Conservation (phyloP, 345 rosid genomes). For the Passiflora organensis region DNA sequence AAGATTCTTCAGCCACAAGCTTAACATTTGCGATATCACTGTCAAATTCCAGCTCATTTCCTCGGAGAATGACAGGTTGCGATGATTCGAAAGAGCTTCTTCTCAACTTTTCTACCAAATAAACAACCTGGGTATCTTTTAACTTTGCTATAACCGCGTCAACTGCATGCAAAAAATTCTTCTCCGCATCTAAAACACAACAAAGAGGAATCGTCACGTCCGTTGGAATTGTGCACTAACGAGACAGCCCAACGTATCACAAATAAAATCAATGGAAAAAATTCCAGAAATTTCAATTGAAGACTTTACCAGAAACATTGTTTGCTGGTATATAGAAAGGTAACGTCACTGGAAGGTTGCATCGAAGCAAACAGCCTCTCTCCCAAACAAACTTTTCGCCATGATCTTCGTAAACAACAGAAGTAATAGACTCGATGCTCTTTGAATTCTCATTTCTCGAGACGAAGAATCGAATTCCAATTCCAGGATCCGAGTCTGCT, state of each 20-base stretch:
- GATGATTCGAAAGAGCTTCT: slow-evolving; percentile 36
- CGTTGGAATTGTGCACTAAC: background rate
- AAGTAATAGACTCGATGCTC: slow-evolving; percentile 40
- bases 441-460: slow-evolving; percentile 34
- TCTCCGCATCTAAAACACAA: slow-evolving; percentile 41
- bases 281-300: background rate
- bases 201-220: background rate
- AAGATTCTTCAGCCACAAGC: slow-evolving; percentile 33
- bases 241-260: background rate
- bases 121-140: slow-evolving; percentile 51
- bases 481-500: slow-evolving; percentile 35
- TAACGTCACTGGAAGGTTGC: slow-evolving; percentile 61
- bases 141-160: slow-evolving; percentile 52
- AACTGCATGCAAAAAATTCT: slow-evolving; percentile 38
- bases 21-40: slow-evolving; percentile 37
- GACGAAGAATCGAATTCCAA: slow-evolving; percentile 43
- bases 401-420: slow-evolving; percentile 53
- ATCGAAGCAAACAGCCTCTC: slow-evolving; percentile 74
- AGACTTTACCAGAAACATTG: slow-evolving; percentile 42
- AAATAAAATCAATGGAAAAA: background rate
- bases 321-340: slow-evolving; percentile 56
- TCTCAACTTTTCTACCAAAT: slow-evolving; percentile 44
- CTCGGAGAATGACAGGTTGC: slow-evolving; percentile 48
- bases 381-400: slow-evolving; percentile 73
- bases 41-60: slow-evolving; percentile 50